Percentiles rank a stretch among this genome's conserved stretches.
Evolutionary conservation across 306 rosid genomes (phyloP).

Genomic region (Begonia loranthoides): DNA sequence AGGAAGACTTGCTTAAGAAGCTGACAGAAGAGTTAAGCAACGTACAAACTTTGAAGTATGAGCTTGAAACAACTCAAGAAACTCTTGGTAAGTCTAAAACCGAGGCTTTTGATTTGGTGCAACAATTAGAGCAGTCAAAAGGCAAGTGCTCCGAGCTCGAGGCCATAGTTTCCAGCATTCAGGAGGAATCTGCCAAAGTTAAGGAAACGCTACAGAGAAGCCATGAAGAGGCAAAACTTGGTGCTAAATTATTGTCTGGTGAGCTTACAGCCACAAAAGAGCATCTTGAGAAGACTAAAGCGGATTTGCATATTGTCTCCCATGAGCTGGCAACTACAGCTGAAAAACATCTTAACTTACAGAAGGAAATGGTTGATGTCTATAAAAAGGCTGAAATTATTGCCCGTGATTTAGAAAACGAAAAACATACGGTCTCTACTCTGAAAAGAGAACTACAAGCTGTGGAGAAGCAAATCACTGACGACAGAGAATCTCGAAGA

Average conservation of each 20-base stretch:
- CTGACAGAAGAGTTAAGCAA: constrained; percentile 33
- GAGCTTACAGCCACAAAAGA: constrained; percentile 48
- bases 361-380: constrained; percentile 42
- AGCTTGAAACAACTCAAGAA: constrained; percentile 33
- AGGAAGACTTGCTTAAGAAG: constrained; percentile 29
- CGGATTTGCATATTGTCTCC: constrained; percentile 35
- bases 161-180: constrained; percentile 40
- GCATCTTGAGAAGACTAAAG: constrained; percentile 30
- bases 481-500: constrained; percentile 40
- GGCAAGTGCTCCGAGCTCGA: constrained; percentile 29
- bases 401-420: constrained; percentile 40
- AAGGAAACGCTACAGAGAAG: constrained; percentile 37
- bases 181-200: constrained; percentile 46
- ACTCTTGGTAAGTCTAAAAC: constrained; percentile 47
- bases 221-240: constrained; percentile 36
- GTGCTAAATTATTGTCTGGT: constrained; percentile 24
- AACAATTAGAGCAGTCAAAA: constrained; percentile 29
- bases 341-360: constrained; percentile 43
- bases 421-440: constrained; percentile 37
- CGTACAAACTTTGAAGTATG: constrained; percentile 35
- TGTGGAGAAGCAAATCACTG: constrained; percentile 46
- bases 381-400: constrained; percentile 53
- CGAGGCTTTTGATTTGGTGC: constrained; percentile 38
- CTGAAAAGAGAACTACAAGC: constrained; percentile 37
- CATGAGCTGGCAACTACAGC: constrained; percentile 26